Base-by-base conservation (phyloP, 805 yeast species). In the Starmerella bacillaris region DNA sequence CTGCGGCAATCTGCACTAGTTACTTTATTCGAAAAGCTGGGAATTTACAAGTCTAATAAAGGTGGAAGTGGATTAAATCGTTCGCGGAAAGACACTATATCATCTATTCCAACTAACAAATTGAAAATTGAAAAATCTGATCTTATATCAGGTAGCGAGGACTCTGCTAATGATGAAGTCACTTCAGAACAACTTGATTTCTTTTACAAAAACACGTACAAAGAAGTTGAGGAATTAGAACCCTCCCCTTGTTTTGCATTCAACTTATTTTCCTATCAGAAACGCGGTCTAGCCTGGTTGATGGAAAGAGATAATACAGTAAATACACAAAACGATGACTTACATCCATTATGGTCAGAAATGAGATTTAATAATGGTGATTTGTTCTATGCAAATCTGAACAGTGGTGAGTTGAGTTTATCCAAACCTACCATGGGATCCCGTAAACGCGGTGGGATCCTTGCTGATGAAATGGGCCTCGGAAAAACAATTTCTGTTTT, bases 391-490 rank as follows among this genome's bases (percentile, higher is more conserved):
- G 83, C 76, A 12, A 83, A 82, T 48, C 53, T 78, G 38, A 77
- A 74, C 50, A 70, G 77, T 37, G 94, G 94, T 4, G 83, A 78
- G 37, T 67, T 86, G 37, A 70, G 86, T 1, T 45, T 69, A 12
- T 65, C 67, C 17, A 70, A 67, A 41, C 95, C 94, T 1, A 46
- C 72, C 9, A 59, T 82, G 27, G 69, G 64, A 38, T 62, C 74
- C 2, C 49, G 66, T 15, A 65, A 74, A 33, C 62, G 64, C 33
- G 95, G 96, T 24, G 96, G 96, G 2, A 78, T 84, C 16, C 58
- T 84, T 12, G 93, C 95, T 0, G 96, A 84, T 58, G 96, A 84
- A 53, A 84, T 84, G 96, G 96, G 96, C 0, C 61, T 84, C 6
- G 96, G 96, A 29, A 84, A 84, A 51, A 84, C 96, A 0, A 77